Base-by-base conservation (phyloP, 2,329 filamentous ascomycete genomes). In the Paraphoma chrysanthemicola region DNA sequence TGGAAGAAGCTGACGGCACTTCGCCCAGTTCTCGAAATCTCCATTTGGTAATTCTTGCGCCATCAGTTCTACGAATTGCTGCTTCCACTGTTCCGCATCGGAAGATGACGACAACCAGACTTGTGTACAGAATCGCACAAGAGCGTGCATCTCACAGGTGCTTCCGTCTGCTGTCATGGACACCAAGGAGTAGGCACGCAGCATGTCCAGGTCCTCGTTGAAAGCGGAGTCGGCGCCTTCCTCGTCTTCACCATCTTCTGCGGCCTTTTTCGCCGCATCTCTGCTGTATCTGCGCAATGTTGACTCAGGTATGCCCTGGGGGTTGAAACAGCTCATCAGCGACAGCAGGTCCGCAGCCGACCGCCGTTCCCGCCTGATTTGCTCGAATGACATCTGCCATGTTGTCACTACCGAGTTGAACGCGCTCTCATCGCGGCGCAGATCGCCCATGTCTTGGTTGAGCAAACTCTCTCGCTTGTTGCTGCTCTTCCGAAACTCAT, bases 321-420 rank as follows among this genome's bases (percentile, higher is more conserved):
- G 68, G 48, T 83, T 73, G 59, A 80, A 83, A 54, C 80, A 78
- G 69, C 80, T 81, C 77, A 83, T 82, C 0, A 82, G 69, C 3
- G 78, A 79, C 1, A 83, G 59, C 18, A 82, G 65, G n/a, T 81
- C 69, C 4, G 79, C 73, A 5, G 81, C 81, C 5, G 71, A 64
- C 10, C 28, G 60, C 46, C 63, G 43, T 28, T 53, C 56, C 1
- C 63, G 53, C 16, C 66, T 72, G 30, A 82, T 78, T n/a, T 75
- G 67, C 56, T 73, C 58, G 41, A 67, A 67, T 3, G 62, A 63
- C 6, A 66, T 66, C 45, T 75, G 69, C 76, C 73, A 80, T 2
- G 76, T 79, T 0, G 56, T 57, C 3, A 77, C 63, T 0, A 81
- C 63, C 1, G 77, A 74, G 48, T 79, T 76, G 33, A 65, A 66